Evolutionary conservation across 192 early-diverging fungal genomes (phyloP), one percentile per base, ranked within the genome.

Genomic region (Gaertneriomyces sp.): DNA sequence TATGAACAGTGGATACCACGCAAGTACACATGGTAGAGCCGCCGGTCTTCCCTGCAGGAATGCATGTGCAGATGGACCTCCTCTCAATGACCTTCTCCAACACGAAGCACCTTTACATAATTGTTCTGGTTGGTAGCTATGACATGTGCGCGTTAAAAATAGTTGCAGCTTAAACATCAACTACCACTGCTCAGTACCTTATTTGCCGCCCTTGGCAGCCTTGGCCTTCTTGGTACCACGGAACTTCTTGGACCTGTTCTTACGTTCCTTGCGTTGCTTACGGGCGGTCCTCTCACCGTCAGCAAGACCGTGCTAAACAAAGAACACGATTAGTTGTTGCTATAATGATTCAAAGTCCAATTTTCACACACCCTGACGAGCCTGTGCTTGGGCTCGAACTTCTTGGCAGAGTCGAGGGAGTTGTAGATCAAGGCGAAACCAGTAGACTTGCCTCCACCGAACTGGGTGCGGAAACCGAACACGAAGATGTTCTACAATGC

Each of bases 161-260:
- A 47, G 46, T 11, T 11, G 46, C n/a, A n/a, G 46, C 9, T 47
- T 47, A n/a, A n/a, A 47, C n/a, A 47, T 55, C 53, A 7, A 55
- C n/a, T n/a, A n/a, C n/a, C n/a, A n/a, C n/a, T n/a, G n/a, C n/a
- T n/a, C 56, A 57, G 8, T 33, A 58, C 57, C 49, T 60, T 67
- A 67, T 47, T 81, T 79, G 67, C 61, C 56, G 12, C 47, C 62
- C 42, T 55, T 60, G 50, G 57, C 69, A 61, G 69, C 74, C 76
- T 83, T 84, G 51, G 76, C 76, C 89, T 96, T 98, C 82, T 91
- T 93, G 80, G 93, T 94, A 79, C 95, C 95, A 74, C 90, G 87
- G 87, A 95, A 83, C 90, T 95, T 98, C 93, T 98, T 98, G 78
- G 85, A 78, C 75, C 96, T 87, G 92, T 98, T 98, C 90, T 95